Conservation (phyloP, 2,329 filamentous ascomycete genomes). For the Dothistroma pini region DNA sequence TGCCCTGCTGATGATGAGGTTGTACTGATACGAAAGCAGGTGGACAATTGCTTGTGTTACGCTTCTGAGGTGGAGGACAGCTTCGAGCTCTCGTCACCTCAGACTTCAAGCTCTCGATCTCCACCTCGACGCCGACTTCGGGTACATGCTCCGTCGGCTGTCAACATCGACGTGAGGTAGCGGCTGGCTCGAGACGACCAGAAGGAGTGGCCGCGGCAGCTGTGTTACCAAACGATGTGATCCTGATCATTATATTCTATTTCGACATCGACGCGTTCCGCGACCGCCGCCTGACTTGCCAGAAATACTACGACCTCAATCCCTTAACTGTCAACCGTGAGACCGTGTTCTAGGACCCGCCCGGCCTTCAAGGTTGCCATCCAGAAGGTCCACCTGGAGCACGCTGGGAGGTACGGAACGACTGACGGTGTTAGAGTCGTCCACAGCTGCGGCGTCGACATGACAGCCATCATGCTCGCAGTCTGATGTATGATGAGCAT, state of each 20-base stretch:
- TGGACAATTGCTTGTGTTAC: background rate
- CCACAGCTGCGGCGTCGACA: background rate
- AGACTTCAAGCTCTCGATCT: background rate
- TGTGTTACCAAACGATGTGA: conserved; percentile 7
- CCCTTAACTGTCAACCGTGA: background rate
- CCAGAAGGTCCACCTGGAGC: background rate
- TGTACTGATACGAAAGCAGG: conserved; percentile 22
- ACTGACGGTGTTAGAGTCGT: background rate
- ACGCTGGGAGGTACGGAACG: too few relatives aligned
- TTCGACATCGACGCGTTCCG: conserved; percentile 15
- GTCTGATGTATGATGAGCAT: background rate
- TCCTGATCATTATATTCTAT: conserved; percentile 2
- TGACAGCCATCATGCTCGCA: background rate
- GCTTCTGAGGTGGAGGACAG: background rate
- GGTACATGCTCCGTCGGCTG: background rate
- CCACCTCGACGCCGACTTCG: background rate
- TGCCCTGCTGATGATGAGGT: conserved; percentile 8
- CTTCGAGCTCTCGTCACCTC: background rate
- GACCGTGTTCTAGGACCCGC: background rate
- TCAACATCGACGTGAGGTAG: background rate
- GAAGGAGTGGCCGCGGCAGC: background rate
- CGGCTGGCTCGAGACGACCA: background rate
- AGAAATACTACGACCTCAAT: conserved; percentile 2
- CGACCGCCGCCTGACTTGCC: conserved; percentile 4
- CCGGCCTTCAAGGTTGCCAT: background rate